These are phyloP conservation scores for Volvariella volvacea DNA, from an alignment of 1,284 basidiomycete species.

Conservation along the genomic window DNA sequence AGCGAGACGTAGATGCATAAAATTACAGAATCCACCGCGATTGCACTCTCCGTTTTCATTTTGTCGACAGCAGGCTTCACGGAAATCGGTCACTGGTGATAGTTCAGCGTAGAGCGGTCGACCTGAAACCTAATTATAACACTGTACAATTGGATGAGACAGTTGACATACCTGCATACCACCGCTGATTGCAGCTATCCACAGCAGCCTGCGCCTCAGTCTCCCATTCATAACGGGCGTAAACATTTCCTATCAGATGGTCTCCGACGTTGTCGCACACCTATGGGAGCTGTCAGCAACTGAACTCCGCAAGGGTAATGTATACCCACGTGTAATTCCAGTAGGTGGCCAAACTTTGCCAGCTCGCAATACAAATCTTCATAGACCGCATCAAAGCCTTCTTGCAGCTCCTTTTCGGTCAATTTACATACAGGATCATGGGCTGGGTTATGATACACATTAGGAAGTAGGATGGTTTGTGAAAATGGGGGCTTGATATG, in stretches of 20 bases:
- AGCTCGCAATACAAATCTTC: conserved; percentile 93
- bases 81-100: conserved; percentile 97
- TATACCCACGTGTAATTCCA: conserved; percentile 84
- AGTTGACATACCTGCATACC: conserved; percentile 85
- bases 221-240: conserved; percentile 98
- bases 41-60: conserved; percentile 98
- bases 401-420: conserved; percentile 82
- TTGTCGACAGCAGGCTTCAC: conserved; percentile 97
- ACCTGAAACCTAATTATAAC: conserved; percentile 37
- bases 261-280: conserved; percentile 99
- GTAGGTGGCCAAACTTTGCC: conserved; percentile 89
- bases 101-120: conserved; percentile 98
- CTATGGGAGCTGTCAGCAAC: conserved; percentile 27
- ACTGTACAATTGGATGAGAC: conserved; percentile 1
- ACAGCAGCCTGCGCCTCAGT: conserved; percentile 94
- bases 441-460: conserved; percentile 98
- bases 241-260: conserved; percentile 98
- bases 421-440: conserved; percentile 88
- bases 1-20: conserved; percentile 93
- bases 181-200: conserved; percentile 89
- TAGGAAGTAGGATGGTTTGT: conserved; percentile 95
- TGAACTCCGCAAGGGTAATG: conserved; percentile 2
- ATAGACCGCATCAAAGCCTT: conserved; percentile 96
- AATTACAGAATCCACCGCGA: conserved; percentile 97
- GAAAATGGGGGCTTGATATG: conserved; percentile 98